Percentiles rank a stretch among this genome's conserved stretches.
Conservation (phyloP, 2,329 filamentous ascomycete species). For the Cytospora mali region DNA sequence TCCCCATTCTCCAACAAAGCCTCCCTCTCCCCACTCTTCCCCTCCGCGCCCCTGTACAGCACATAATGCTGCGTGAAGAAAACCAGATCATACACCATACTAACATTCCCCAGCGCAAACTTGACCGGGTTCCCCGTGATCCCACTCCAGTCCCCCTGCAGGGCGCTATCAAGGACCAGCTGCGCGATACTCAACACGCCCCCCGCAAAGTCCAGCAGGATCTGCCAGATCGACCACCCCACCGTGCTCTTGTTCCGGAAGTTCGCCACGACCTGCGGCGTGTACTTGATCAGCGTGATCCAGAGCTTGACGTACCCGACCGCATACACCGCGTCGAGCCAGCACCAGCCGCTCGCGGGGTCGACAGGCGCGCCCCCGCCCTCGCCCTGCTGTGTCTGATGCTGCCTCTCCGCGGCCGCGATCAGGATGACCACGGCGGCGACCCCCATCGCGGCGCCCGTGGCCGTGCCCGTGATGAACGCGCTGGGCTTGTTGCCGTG, state of each 20-base stretch:
- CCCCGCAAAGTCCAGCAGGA: constrained; percentile 81
- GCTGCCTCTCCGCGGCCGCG: constrained; percentile 40
- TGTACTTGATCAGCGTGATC: constrained; percentile 89
- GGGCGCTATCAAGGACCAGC: constrained; percentile 79
- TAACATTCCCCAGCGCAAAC: constrained; percentile 81
- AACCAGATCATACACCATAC: constrained; percentile 80
- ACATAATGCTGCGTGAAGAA: constrained; percentile 91
- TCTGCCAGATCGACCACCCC: constrained; percentile 85
- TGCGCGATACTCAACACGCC: constrained; percentile 82
- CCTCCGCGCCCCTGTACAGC: constrained; percentile 58
- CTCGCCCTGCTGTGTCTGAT: no score
- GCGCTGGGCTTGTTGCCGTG: constrained; percentile 59
- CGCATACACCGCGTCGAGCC: constrained; percentile 66
- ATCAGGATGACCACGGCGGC: constrained; percentile 52
- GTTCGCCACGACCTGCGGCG: constrained; percentile 83
- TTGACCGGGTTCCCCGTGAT: constrained; percentile 92
- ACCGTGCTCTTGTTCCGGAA: constrained; percentile 80
- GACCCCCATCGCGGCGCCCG: constrained; percentile 67
- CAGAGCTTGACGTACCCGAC: constrained; percentile 88
- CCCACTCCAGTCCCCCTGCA: constrained; percentile 86
- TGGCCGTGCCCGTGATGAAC: constrained; percentile 68
- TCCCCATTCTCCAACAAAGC: constrained; percentile 41
- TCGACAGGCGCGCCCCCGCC: constrained; percentile 40
- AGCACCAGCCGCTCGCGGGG: constrained; percentile 56
- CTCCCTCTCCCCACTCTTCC: constrained; percentile 41